phyloP scores from a whole-genome alignment of 2,329 filamentous ascomycete genomes.

The Botryosphaeria dothidea region DNA sequence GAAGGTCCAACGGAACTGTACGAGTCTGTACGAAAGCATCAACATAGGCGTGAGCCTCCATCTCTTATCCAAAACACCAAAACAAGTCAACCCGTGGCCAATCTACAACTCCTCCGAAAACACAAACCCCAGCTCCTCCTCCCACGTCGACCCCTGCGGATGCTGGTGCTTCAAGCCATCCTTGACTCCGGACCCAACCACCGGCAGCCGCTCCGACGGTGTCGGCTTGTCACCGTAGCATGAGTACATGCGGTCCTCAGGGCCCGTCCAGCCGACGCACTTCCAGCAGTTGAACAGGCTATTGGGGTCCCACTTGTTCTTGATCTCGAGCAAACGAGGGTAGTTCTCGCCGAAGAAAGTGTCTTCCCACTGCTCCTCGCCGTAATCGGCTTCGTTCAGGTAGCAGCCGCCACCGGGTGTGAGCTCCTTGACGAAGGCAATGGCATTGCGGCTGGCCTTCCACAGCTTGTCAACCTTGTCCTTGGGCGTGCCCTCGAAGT shows the following conservation, averaged over 20 bases:
- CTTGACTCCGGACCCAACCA: not conserved
- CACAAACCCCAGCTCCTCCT: not conserved
- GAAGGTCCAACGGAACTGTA: not conserved
- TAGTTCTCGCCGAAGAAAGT: constrained; percentile 26
- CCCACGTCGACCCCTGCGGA: not conserved
- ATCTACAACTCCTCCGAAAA: not conserved
- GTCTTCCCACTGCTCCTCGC: constrained; percentile 13
- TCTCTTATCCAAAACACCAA: not conserved
- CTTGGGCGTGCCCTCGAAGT: constrained; percentile 30
- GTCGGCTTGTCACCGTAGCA: constrained; percentile 12
- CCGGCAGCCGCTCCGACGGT: not conserved
- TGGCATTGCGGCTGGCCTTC: constrained; percentile 27
- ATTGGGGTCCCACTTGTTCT: constrained; percentile 28
- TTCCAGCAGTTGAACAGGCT: constrained; percentile 21
- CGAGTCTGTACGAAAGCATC: not conserved
- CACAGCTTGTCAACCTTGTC: not conserved
- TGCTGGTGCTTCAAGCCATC: not conserved
- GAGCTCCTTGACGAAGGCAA: constrained; percentile 34
- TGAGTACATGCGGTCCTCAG: constrained; percentile 5
- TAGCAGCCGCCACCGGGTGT: constrained; percentile 35
- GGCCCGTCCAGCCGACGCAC: constrained; percentile 23
- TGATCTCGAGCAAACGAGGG: constrained; percentile 24
- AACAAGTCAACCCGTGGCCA: not conserved
- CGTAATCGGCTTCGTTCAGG: constrained; percentile 18
- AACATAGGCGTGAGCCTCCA: not conserved